Evolutionary conservation across 352 stramenopile genomes (phyloP), one percentile per base, ranked within the genome.

Genomic region (Phytophthora fragariaefolia): DNA sequence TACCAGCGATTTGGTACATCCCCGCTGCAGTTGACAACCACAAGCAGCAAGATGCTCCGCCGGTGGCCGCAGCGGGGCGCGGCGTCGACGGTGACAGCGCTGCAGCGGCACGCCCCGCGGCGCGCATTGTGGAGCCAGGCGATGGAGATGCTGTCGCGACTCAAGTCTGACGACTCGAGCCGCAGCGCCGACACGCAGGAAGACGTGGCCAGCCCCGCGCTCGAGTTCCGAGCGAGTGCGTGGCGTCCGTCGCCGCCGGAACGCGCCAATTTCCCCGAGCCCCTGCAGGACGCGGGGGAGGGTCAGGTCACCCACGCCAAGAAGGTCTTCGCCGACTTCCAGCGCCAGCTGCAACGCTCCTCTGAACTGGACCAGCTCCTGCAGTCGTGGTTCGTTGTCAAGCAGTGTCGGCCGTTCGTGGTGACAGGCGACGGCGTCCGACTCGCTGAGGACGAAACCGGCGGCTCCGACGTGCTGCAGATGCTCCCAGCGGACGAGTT

Each of bases 401-500:
- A 28, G 20, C 49, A 54, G 24, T 66, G 58, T 20, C 48, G 51
- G 6, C 58, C 58, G 9, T 53, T 66, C 23, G 48, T 66, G 13
- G 58, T 66, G 32, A 38, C 17, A 6, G n/a, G 30, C 8, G 13
- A 53, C 18, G 47, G 48, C 27, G 8, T 66, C 18, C 49, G 49
- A 32, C 38, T 53, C 28, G 50, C 43, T 17, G 58, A 58, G 36
- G 42, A 24, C 15, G 40, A 23, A 12, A 47, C 27, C 12, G 40
- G n/a, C 17, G 22, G 12, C 24, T 32, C 13, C 6, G 17, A 23
- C 32, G 28, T 60, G 27, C 38, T 66, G 47, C 58, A 59, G 24
- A 66, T 66, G 47, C 24, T 66, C 0, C 58, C 47, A 22, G 47
- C 48, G 0, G 48, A 66, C 26, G 38, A 43, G 24, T 60, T 60